These are phyloP conservation scores for Trichoderma sp. DNA, from an alignment of 2,329 filamentous ascomycete species.

Conservation along the genomic window DNA sequence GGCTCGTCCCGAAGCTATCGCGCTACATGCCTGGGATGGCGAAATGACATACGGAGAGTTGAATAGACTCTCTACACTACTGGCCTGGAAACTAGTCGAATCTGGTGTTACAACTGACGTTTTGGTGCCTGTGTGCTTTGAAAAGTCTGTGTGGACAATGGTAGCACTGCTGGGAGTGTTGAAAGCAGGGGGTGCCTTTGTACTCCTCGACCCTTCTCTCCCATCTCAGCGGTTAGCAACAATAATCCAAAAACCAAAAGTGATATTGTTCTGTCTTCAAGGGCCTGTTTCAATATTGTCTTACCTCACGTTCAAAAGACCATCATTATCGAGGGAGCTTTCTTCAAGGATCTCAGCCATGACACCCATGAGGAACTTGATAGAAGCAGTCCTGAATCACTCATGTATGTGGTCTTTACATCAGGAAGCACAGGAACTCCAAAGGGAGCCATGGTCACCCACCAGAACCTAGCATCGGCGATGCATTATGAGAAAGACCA, in stretches of 20 bases:
- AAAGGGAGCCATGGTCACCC: background rate
- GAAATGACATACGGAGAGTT: no score
- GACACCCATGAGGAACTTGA: background rate
- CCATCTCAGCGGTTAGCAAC: no score
- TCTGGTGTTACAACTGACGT: no score
- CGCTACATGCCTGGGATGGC: no score
- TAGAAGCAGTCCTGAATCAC: background rate
- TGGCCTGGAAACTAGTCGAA: no score
- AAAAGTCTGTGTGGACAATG: no score
- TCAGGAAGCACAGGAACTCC: background rate
- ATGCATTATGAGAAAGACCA: background rate
- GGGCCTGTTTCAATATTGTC: no score
- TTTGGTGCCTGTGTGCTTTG: no score
- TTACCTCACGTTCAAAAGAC: background rate
- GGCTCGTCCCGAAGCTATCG: no score
- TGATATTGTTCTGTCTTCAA: no score
- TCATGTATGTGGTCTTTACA: background rate
- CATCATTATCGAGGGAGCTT: background rate
- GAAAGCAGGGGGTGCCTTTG: background rate
- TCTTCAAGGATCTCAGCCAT: background rate
- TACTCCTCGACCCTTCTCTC: background rate
- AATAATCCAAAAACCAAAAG: no score
- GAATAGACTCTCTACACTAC: no score
- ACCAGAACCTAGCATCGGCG: background rate
- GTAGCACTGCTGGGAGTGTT: background rate